These are phyloP conservation scores for Backusella parvicylindrica DNA, from an alignment of 192 early-diverging fungal genomes.

Conservation along the genomic window DNA sequence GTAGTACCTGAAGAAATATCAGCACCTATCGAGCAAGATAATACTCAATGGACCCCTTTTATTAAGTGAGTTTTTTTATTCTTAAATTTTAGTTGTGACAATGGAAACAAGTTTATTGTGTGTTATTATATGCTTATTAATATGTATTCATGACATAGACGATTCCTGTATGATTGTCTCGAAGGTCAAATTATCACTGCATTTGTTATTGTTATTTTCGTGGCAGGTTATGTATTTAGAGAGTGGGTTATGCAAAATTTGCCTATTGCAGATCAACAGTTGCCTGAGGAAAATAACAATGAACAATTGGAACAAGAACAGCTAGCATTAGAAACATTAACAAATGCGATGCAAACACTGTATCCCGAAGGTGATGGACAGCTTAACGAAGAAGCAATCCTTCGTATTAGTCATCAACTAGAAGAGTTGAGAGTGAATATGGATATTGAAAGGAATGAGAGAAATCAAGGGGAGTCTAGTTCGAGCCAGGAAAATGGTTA, in stretches of 20 bases:
- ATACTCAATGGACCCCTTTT: constrained; percentile 5
- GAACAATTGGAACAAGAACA: constrained; percentile 13
- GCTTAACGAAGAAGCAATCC: neutral
- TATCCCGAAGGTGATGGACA: neutral
- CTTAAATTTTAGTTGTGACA: neutral
- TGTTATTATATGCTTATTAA: neutral
- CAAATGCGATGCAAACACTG: constrained; percentile 17
- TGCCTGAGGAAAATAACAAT: constrained; percentile 3
- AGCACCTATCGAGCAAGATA: neutral
- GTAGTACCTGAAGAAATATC: neutral
- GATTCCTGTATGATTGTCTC: constrained; percentile 63
- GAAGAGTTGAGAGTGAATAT: neutral
- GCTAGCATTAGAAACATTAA: constrained; percentile 11
- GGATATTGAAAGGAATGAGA: neutral
- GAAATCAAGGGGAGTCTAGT: neutral
- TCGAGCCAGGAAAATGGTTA: neutral
- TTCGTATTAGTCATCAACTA: neutral
- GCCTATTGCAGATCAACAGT: constrained; percentile 25
- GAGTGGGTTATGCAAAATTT: constrained; percentile 85
- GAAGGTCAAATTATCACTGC: constrained; percentile 84
- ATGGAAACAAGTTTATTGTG: neutral
- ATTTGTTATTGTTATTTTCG: constrained; percentile 70
- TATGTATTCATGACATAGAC: constrained; percentile 16
- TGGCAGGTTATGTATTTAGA: constrained; percentile 78
- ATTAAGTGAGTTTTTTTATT: neutral